A percentile compares a stretch with the other conserved stretches of the same genome.
phyloP scores from a whole-genome alignment of 805 yeast species.

The Yarrowia yakushimensis region DNA sequence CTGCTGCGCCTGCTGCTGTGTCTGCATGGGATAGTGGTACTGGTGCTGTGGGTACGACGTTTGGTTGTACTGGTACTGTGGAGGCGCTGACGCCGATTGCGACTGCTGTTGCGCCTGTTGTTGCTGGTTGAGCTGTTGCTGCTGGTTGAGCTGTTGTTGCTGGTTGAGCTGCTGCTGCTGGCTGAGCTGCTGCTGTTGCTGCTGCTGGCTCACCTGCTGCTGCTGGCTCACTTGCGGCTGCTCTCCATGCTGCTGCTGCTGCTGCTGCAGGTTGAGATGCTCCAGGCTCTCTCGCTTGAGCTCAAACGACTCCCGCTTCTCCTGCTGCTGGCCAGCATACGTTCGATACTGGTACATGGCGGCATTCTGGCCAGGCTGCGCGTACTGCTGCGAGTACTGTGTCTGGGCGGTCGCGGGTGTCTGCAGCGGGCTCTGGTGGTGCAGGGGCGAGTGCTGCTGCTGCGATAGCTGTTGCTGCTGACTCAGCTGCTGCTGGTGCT shows the following conservation, averaged over 20 bases:
- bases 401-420: background rate
- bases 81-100: background rate
- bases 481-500: background rate
- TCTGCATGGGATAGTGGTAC: slow-evolving; percentile 21
- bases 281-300: background rate
- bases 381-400: background rate
- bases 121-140: background rate
- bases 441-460: background rate
- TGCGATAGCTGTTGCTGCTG: background rate
- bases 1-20: background rate
- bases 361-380: background rate
- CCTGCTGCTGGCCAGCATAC: background rate
- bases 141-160: background rate
- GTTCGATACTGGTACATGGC: slow-evolving; percentile 1
- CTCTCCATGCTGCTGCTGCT: background rate
- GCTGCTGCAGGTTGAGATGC: background rate
- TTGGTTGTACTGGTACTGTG: slow-evolving; percentile 11
- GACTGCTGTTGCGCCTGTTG: background rate
- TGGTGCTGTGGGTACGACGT: slow-evolving; percentile 17
- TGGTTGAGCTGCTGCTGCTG: background rate
- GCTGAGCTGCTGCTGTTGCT: background rate
- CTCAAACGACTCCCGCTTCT: slow-evolving; percentile 1
- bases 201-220: background rate
- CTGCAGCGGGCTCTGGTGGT: background rate
- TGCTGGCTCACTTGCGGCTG: background rate